Base-by-base conservation (phyloP, 257 asterid species). In the Nicotiana obtusifolia region DNA sequence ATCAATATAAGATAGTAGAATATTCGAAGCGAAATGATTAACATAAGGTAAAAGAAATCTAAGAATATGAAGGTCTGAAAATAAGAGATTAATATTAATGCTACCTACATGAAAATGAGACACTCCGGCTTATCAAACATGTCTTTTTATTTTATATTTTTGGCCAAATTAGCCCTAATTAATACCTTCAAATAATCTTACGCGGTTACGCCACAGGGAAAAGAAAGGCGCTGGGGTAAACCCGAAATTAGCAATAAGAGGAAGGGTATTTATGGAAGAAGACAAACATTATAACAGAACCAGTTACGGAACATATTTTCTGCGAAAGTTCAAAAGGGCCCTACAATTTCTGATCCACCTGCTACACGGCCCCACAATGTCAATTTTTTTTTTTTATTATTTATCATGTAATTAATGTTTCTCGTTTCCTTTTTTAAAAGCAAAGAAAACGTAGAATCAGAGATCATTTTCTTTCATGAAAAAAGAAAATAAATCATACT, bases 301-400 rank as follows among this genome's bases (percentile, higher is more conserved):
- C 79, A 44, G 20, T 3, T 75, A 49, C 1, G 79, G 61, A 49
- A 75, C 62, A 75, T 24, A 75, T 75, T 75, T 73, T 75, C 79
- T 75, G 79, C 62, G 62, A 75, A 75, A 78, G 68, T 53, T 59
- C 71, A 35, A 56, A 41, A 5, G 10, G 68, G 24, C 81, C 81
- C 81, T 56, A 59, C 22, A 54, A 11, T 78, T 78, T 59, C 53
- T 78, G 59, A 13, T 78, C 71, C 71, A 59, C 81, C 71, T 30
- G 81, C 68, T 78, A 59, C 68, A 0, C 0, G 59, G 60, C 13
- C 78, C 78, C 78, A 71, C 15, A 71, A 3, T 71, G n/a, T 9
- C 49, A 41, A 41, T 41, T 41, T 7, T 0, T 7, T 30, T 1
- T 30, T 30, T 1, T 26, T 26, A 26, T 26, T 41, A 8, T 41